Percentiles rank a stretch among this genome's conserved stretches.
Conservation (phyloP, 2,329 filamentous ascomycete genomes). For the Ascochyta fabae region DNA sequence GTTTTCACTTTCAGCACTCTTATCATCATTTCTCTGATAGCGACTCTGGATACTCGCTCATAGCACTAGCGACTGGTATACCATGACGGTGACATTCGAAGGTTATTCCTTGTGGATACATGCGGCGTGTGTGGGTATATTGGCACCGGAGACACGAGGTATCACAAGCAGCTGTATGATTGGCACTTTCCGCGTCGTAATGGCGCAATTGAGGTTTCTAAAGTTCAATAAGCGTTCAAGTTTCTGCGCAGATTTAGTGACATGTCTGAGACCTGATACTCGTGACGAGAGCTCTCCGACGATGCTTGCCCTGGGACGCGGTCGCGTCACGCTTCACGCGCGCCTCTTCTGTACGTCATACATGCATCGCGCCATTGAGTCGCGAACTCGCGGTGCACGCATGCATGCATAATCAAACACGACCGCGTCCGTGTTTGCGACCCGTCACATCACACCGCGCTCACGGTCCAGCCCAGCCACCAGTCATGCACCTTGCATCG, state of each 20-base stretch:
- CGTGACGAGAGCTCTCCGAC: neutral
- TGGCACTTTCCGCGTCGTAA: conserved; percentile 31
- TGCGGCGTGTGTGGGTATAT: conserved; percentile 20
- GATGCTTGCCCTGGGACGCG: neutral
- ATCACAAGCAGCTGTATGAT: conserved; percentile 33
- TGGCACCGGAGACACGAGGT: conserved; percentile 11
- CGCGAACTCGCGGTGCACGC: neutral
- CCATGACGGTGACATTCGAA: conserved; percentile 37
- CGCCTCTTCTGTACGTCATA: conserved; percentile 5
- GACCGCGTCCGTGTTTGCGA: neutral
- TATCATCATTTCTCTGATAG: conserved; percentile 46
- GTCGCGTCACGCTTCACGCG: conserved; percentile 13
- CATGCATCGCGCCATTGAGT: conserved; percentile 6
- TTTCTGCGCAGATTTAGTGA: neutral
- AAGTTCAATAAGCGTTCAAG: neutral
- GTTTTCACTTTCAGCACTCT: conserved; percentile 33
- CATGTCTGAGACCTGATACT: neutral
- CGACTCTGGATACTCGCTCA: conserved; percentile 46
- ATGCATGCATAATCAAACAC: neutral
- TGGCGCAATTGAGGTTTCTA: conserved; percentile 27
- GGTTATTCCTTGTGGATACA: conserved; percentile 37
- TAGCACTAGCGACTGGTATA: conserved; percentile 42
- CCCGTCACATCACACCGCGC: conserved; percentile 1
- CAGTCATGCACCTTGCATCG: neutral
- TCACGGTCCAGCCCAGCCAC: conserved; percentile 4